Evolutionary conservation across 1,139 yeast species (phyloP).

Genomic region (Debaryomyces singareniensis): DNA sequence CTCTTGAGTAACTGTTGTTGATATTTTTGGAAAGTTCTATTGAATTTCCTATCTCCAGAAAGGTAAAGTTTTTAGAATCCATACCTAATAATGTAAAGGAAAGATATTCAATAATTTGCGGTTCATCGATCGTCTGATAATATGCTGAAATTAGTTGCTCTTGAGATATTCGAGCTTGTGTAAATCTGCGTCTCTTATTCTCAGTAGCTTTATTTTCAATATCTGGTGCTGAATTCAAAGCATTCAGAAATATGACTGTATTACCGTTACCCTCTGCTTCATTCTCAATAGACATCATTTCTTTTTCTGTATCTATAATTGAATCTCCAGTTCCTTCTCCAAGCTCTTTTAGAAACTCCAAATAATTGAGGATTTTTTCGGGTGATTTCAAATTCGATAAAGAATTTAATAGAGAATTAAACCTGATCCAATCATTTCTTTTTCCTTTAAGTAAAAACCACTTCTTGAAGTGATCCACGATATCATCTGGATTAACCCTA

Average conservation of each 20-base stretch:
- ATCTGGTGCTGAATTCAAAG: no score
- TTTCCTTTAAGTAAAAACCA: conserved; percentile 21
- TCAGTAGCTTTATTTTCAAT: no score
- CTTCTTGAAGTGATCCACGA: conserved; percentile 19
- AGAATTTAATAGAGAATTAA: conserved; percentile 25
- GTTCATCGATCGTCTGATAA: conserved; percentile 37
- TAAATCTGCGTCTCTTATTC: no score
- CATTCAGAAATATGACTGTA: no score
- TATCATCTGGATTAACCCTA: conserved; percentile 10
- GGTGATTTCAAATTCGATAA: conserved; percentile 21
- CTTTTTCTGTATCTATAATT: no score
- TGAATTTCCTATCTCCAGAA: conserved; percentile 26
- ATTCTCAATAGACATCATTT: no score
- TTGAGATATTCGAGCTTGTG: no score
- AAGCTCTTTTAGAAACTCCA: conserved; percentile 24
- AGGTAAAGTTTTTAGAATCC: conserved; percentile 56
- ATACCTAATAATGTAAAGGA: conserved; percentile 70
- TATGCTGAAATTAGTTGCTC: conserved; percentile 26
- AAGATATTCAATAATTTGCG: conserved; percentile 48
- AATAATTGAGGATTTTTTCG: conserved; percentile 32
- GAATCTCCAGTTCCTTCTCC: neutral
- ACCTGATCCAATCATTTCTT: conserved; percentile 24
- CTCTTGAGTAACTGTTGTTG: conserved; percentile 52
- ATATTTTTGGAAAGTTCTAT: conserved; percentile 46
- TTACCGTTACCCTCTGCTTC: neutral